Conservation (phyloP, 805 yeast genomes). For the Candida incommunis region DNA sequence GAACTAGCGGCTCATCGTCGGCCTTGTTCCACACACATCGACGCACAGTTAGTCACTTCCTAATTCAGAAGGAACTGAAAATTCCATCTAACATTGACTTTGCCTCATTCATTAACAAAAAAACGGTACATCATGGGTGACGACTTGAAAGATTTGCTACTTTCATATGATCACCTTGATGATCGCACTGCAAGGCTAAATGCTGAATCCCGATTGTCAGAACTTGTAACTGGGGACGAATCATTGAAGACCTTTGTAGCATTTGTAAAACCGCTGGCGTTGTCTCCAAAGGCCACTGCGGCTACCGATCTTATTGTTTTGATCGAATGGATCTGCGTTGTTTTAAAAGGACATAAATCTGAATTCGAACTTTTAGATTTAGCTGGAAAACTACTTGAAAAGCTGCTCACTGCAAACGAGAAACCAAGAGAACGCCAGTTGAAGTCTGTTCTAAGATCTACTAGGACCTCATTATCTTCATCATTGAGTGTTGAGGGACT, state of each 20-base stretch:
- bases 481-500: conserved; percentile 6
- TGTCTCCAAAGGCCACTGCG: conserved; percentile 22
- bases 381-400: conserved; percentile 28
- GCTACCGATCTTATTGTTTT: conserved; percentile 41
- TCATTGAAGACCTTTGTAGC: conserved; percentile 15
- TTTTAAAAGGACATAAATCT: conserved; percentile 12
- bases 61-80: not conserved
- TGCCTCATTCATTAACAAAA: not conserved
- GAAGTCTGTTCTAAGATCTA: conserved; percentile 11
- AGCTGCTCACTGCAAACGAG: conserved; percentile 21
- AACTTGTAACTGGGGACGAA: not conserved
- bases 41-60: not conserved
- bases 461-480: conserved; percentile 16
- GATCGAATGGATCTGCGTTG: conserved; percentile 35
- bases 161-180: not conserved
- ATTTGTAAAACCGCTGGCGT: conserved; percentile 22
- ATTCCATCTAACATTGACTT: not conserved
- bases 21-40: too few relatives aligned
- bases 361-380: conserved; percentile 12
- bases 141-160: not conserved
- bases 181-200: not conserved
- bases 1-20: too few relatives aligned
- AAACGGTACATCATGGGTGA: not conserved
- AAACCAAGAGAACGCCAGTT: conserved; percentile 16
- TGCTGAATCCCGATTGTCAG: not conserved